Conservation (phyloP, 345 rosid species). For the Eucalyptus pauciflora region DNA sequence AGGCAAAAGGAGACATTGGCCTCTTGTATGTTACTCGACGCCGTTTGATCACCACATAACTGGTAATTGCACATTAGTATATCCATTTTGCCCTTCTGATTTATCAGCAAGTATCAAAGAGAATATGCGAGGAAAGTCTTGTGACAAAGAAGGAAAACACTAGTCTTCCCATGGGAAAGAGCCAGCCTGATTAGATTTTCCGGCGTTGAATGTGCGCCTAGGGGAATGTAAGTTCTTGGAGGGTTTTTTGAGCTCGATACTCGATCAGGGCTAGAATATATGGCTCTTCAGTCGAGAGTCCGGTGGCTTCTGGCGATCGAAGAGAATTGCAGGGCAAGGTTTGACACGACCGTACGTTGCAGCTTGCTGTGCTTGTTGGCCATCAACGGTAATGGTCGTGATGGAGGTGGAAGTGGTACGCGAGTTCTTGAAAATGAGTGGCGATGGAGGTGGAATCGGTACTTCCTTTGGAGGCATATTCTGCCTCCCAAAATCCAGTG, state of each 20-base stretch:
- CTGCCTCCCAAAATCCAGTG: accelerated
- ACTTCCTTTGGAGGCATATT: not conserved
- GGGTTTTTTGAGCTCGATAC: accelerated
- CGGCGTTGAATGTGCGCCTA: accelerated
- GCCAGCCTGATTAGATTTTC: not conserved
- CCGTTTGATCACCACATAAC: not conserved
- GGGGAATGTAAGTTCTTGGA: accelerated
- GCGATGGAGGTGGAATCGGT: accelerated
- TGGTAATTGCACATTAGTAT: not conserved
- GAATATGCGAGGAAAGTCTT: not conserved
- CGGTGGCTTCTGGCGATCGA: not conserved
- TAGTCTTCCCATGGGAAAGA: accelerated
- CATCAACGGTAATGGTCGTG: not conserved
- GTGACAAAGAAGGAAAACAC: not conserved
- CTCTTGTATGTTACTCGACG: accelerated
- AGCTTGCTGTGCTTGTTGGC: not conserved
- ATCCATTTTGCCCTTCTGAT: not conserved
- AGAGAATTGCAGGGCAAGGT: accelerated
- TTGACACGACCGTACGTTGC: accelerated
- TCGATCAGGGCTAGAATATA: not conserved
- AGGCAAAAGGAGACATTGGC: too few species aligned
- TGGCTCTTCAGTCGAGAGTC: accelerated
- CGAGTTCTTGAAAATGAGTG: not conserved
- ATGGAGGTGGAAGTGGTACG: accelerated
- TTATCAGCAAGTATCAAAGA: accelerated